Conservation (phyloP, 2,329 filamentous ascomycete species). For the Didymella sp. region DNA sequence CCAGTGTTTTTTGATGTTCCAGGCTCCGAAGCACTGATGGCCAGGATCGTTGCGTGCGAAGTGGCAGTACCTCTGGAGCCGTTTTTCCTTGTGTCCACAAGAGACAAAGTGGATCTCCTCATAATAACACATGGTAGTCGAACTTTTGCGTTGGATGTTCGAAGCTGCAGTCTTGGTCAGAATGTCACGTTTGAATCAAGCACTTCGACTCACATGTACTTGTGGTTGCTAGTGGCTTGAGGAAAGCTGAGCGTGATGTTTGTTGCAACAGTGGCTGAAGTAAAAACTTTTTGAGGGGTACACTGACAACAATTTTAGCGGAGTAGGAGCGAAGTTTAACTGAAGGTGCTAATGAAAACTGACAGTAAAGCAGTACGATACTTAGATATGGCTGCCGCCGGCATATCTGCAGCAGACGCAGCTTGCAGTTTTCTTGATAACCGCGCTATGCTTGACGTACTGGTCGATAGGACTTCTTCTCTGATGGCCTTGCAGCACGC, state of each 20-base stretch:
- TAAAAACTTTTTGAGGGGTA: background rate
- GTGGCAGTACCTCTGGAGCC: constrained; percentile 74
- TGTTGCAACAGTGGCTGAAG: background rate
- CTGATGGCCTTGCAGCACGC: constrained; percentile 4
- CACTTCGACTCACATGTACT: background rate
- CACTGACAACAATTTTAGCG: background rate
- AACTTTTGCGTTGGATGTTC: background rate
- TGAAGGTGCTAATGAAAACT: too few relatives aligned
- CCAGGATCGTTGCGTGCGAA: constrained; percentile 74
- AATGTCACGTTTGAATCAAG: background rate
- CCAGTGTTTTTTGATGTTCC: constrained; percentile 66
- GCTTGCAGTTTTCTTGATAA: constrained; percentile 2
- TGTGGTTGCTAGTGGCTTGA: background rate
- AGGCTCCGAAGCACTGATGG: constrained; percentile 73
- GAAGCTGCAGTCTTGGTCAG: constrained; percentile 5
- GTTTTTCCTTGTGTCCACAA: constrained; percentile 67
- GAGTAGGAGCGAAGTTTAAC: too few relatives aligned
- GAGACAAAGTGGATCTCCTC: constrained; percentile 69
- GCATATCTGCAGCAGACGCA: background rate
- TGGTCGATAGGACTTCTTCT: background rate
- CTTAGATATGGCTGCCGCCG: background rate
- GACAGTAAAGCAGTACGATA: background rate
- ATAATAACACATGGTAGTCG: constrained; percentile 68
- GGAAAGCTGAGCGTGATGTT: background rate
- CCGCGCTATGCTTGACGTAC: constrained; percentile 2